These are phyloP conservation scores for Logfia minima DNA, from an alignment of 129 eudicot species.

Conservation along the genomic window DNA sequence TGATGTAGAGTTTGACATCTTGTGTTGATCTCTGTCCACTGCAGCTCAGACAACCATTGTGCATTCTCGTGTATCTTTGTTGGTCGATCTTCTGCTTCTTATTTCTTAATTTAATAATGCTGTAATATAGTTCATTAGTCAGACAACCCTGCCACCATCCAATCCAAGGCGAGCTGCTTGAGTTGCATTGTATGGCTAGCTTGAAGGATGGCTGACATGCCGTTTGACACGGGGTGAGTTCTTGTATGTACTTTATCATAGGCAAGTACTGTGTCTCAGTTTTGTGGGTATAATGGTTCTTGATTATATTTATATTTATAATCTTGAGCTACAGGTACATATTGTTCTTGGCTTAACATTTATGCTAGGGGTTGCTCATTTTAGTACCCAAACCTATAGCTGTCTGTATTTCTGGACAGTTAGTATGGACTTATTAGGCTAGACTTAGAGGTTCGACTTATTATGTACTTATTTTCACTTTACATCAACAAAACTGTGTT, in stretches of 20 bases:
- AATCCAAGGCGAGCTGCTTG: slow-evolving; percentile 25
- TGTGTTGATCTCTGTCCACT: slow-evolving; percentile 22
- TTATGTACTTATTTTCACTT: slow-evolving; percentile 1
- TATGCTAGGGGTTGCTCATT: slow-evolving; percentile 14
- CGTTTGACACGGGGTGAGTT: slow-evolving; percentile 28
- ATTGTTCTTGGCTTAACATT: slow-evolving; percentile 3
- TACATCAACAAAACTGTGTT: slow-evolving; percentile 3
- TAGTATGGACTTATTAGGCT: slow-evolving; percentile 19
- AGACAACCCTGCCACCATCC: slow-evolving; percentile 22
- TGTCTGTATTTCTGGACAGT: slow-evolving; percentile 22
- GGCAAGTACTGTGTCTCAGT: slow-evolving; percentile 31
- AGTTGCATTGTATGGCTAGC: slow-evolving; percentile 34
- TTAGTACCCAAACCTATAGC: slow-evolving; percentile 17
- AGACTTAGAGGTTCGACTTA: slow-evolving; percentile 19
- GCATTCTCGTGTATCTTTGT: slow-evolving; percentile 27
- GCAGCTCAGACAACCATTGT: slow-evolving; percentile 30
- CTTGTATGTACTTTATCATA: slow-evolving; percentile 28
- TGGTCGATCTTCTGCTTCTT: slow-evolving; percentile 27
- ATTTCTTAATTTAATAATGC: slow-evolving; percentile 30
- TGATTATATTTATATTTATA: slow-evolving; percentile 11
- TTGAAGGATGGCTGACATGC: slow-evolving; percentile 23
- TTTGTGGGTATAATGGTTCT: slow-evolving; percentile 30
- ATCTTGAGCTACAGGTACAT: slow-evolving; percentile 16
- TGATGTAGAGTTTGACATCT: slow-evolving; percentile 17
- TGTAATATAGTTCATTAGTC: slow-evolving; percentile 32